phyloP scores from a whole-genome alignment of 2,329 filamentous ascomycete species.

The Fusarium napiforme region DNA sequence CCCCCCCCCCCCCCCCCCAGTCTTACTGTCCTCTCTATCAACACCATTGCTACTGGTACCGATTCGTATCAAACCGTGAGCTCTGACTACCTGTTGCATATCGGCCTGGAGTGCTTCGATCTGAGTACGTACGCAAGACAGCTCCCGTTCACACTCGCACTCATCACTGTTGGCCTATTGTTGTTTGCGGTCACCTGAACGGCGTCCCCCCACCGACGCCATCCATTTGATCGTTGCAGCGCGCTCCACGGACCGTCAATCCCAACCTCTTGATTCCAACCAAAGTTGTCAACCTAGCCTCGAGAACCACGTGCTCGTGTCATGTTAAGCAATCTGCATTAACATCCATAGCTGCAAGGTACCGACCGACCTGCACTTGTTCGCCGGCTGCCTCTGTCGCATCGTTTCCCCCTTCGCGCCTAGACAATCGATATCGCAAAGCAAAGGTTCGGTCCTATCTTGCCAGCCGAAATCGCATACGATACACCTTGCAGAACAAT shows the following conservation, averaged over 20 bases:
- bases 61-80: not conserved
- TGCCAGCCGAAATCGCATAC: not conserved
- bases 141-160: not conserved
- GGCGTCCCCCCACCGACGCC: not conserved
- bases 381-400: not conserved
- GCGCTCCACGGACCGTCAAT: slow-evolving; percentile 15
- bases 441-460: not conserved
- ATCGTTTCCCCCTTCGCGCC: not conserved
- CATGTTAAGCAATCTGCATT: slow-evolving; percentile 20
- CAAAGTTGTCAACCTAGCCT: slow-evolving; percentile 25
- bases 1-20: not conserved
- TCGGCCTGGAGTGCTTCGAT: not conserved
- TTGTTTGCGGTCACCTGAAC: not conserved
- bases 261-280: slow-evolving; percentile 41
- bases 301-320: slow-evolving; percentile 10
- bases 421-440: not conserved
- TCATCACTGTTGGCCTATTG: not conserved
- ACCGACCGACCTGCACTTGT: slow-evolving; percentile 4
- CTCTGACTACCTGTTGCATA: not conserved
- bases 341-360: slow-evolving; percentile 12
- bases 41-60: not conserved
- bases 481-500: not conserved
- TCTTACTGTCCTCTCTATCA: slow-evolving; percentile 9
- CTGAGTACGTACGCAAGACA: not conserved
- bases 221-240: slow-evolving; percentile 4